phyloP scores from a whole-genome alignment of 768 basidiomycete genomes.

The Russula brevipes region DNA sequence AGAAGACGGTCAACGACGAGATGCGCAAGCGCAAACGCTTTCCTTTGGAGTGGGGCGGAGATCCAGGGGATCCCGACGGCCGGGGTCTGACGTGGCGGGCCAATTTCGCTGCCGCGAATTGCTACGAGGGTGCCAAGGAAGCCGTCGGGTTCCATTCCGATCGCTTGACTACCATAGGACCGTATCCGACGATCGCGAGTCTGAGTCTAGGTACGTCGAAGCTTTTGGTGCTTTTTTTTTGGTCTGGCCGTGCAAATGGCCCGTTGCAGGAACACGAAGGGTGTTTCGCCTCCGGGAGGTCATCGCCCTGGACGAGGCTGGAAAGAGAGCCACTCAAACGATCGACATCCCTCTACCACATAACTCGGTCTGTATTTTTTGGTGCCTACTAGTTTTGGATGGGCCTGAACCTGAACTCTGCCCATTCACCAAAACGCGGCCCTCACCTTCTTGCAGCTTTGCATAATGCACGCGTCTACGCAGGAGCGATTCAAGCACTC shows the following conservation, averaged over 20 bases:
- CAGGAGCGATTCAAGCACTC: slow-evolving; percentile 81
- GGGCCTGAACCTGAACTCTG: background rate
- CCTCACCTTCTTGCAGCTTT: slow-evolving; percentile 42
- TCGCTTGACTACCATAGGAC: slow-evolving; percentile 74
- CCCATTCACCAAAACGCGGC: background rate
- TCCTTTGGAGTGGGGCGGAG: slow-evolving; percentile 60
- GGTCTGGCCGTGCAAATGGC: background rate
- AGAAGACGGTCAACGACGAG: slow-evolving; percentile 65
- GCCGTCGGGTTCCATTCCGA: slow-evolving; percentile 81
- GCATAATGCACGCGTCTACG: slow-evolving; percentile 83
- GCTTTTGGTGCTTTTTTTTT: background rate
- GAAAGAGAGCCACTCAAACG: slow-evolving; percentile 57
- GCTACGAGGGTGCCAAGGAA: slow-evolving; percentile 77
- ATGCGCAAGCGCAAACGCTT: slow-evolving; percentile 56
- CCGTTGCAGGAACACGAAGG: slow-evolving; percentile 49
- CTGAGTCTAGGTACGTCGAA: slow-evolving; percentile 60
- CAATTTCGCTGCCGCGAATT: slow-evolving; percentile 82
- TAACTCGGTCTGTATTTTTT: slow-evolving; percentile 55
- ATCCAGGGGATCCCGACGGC: slow-evolving; percentile 23
- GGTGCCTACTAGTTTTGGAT: background rate
- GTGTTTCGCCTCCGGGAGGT: slow-evolving; percentile 74
- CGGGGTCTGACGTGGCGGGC: slow-evolving; percentile 53
- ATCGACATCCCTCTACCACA: slow-evolving; percentile 73
- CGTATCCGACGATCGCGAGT: slow-evolving; percentile 82
- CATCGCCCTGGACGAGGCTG: slow-evolving; percentile 56